phyloP scores from a whole-genome alignment of 1,284 basidiomycete species.

The Entoloma clypeatum region DNA sequence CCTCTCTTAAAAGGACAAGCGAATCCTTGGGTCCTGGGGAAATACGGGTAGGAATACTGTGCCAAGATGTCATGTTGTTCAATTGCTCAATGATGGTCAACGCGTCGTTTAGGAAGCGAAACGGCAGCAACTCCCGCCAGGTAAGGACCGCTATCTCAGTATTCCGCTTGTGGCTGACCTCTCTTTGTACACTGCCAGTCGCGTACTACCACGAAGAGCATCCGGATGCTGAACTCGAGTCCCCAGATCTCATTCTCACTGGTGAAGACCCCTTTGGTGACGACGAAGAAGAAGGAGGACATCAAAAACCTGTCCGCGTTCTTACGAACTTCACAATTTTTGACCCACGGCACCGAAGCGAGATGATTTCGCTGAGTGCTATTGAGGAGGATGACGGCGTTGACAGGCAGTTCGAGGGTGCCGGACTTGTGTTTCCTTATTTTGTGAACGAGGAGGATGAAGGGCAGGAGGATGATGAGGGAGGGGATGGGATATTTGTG shows the following conservation, averaged over 20 bases:
- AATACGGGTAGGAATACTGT: slow-evolving; percentile 12
- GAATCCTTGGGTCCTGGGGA: slow-evolving; percentile 13
- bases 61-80: slow-evolving; percentile 10
- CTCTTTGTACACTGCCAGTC: slow-evolving; percentile 15
- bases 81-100: no score
- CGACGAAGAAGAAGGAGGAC: slow-evolving; percentile 15
- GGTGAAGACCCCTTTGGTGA: slow-evolving; percentile 29
- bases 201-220: slow-evolving; percentile 20
- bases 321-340: slow-evolving; percentile 38
- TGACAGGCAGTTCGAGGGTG: slow-evolving; percentile 35
- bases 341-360: slow-evolving; percentile 34
- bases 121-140: slow-evolving; percentile 25
- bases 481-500: slow-evolving; percentile 24
- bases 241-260: slow-evolving; percentile 22
- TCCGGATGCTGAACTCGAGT: slow-evolving; percentile 20
- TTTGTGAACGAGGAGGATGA: slow-evolving; percentile 35
- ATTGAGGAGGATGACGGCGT: slow-evolving; percentile 36
- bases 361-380: slow-evolving; percentile 33
- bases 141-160: slow-evolving; percentile 15
- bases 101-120: slow-evolving; percentile 26
- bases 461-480: slow-evolving; percentile 33
- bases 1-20: slow-evolving; percentile 25
- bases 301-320: slow-evolving; percentile 37
- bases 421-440: slow-evolving; percentile 31
- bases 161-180: background rate